These are phyloP conservation scores for Tilletiaria anomala DNA, from an alignment of 1,284 basidiomycete species.

Conservation along the genomic window DNA sequence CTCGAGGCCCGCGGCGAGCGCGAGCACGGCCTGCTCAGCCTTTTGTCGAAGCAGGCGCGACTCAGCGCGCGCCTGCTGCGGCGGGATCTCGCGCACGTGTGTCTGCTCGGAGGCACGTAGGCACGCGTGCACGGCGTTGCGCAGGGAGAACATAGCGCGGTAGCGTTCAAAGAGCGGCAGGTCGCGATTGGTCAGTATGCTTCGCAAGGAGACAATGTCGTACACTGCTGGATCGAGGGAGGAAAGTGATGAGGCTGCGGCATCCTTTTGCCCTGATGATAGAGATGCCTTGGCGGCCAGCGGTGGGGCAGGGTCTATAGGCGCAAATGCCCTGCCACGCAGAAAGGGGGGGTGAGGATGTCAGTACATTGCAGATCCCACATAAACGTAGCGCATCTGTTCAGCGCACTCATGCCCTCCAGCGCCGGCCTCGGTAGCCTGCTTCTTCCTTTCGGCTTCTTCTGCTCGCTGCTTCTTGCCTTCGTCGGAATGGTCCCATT, in stretches of 20 bases:
- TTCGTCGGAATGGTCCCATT: constrained; percentile 58
- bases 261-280: constrained; percentile 14
- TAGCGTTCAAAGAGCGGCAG: constrained; percentile 82
- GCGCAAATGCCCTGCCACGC: constrained; percentile 57
- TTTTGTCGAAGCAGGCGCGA: not conserved
- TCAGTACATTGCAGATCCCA: too few species aligned
- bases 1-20: constrained; percentile 76
- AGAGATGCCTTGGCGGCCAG: constrained; percentile 40
- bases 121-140: constrained; percentile 41
- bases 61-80: not conserved
- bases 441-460: constrained; percentile 5
- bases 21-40: constrained; percentile 55
- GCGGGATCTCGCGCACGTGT: not conserved
- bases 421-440: not conserved
- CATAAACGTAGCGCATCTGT: too few species aligned
- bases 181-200: constrained; percentile 54
- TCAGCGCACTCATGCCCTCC: too few species aligned
- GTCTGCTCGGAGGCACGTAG: constrained; percentile 1
- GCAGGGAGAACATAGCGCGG: constrained; percentile 92
- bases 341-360: too few species aligned
- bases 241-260: constrained; percentile 13
- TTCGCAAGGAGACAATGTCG: constrained; percentile 46
- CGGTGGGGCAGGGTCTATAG: constrained; percentile 84
- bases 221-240: constrained; percentile 27
- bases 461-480: constrained; percentile 40